Conservation (phyloP, 306 rosid species). For the Parietaria judaica region DNA sequence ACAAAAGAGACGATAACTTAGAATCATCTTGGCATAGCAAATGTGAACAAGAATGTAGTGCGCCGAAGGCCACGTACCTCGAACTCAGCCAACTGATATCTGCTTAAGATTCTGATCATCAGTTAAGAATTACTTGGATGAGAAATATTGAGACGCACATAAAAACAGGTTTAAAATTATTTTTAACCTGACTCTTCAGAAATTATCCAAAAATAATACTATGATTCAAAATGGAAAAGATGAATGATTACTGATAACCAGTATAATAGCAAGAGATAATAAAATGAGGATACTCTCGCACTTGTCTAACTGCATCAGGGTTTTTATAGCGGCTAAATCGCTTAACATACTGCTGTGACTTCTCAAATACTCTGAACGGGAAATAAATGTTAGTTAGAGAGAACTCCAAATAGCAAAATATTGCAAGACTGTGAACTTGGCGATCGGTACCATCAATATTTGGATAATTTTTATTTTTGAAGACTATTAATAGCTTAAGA, state of each 20-base stretch:
- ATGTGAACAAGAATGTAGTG: too few relatives aligned
- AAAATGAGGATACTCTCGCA: slow-evolving; percentile 85
- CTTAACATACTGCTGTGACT: slow-evolving; percentile 95
- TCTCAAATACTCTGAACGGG: slow-evolving; percentile 75
- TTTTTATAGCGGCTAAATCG: slow-evolving; percentile 94
- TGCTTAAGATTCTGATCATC: slow-evolving; percentile 63
- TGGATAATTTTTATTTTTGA: too few relatives aligned
- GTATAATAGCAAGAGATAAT: not conserved
- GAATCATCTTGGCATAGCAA: too few relatives aligned
- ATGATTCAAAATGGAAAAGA: too few relatives aligned
- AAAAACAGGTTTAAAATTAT: not conserved
- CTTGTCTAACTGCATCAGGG: slow-evolving; percentile 98
- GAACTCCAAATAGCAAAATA: not conserved
- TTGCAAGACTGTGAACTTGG: not conserved
- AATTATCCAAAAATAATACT: too few relatives aligned
- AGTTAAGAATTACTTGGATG: slow-evolving; percentile 38
- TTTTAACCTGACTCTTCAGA: too few relatives aligned
- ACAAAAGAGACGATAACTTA: slow-evolving; percentile 8
- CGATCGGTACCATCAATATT: not conserved
- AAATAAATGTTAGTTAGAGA: too few relatives aligned
- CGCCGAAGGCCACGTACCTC: slow-evolving; percentile 44
- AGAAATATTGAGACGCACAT: not conserved
- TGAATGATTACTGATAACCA: not conserved
- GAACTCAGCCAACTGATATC: slow-evolving; percentile 82
- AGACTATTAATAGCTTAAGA: too few relatives aligned